These are phyloP conservation scores for sorghum (Sorghum bicolor) DNA, from an alignment of 176 grass and related monocot genomes.

Conservation along the genomic window Sorghum_bicolor_NCBIv3 NC_012879.2:60979501-60980000, in stretches of 20 bases:
- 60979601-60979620: slow-evolving; percentile 55
- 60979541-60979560: slow-evolving; percentile 54
- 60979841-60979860: neutral
- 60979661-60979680: slow-evolving; percentile 61
- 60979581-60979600: neutral
- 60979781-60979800: neutral
- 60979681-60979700: slow-evolving; percentile 15
- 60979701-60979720: slow-evolving; percentile 3
- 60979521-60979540: neutral
- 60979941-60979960: slow-evolving; percentile 81
- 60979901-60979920: slow-evolving; percentile 60
- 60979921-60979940: slow-evolving; percentile 77
- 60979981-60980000: slow-evolving; percentile 98
- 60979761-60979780: neutral
- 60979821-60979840: neutral
- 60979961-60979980: slow-evolving; percentile 82
- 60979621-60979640: slow-evolving; percentile 49
- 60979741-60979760: slow-evolving; percentile 52
- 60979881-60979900: slow-evolving; percentile 80
- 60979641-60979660: slow-evolving; percentile 53
- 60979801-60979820: neutral
- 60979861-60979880: slow-evolving; percentile 69
- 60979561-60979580: slow-evolving; percentile 61
- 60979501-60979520: neutral
- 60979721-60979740: slow-evolving; percentile 25